phyloP scores from a whole-genome alignment of 148 eudicot genomes.

The Oxyria digyna region DNA sequence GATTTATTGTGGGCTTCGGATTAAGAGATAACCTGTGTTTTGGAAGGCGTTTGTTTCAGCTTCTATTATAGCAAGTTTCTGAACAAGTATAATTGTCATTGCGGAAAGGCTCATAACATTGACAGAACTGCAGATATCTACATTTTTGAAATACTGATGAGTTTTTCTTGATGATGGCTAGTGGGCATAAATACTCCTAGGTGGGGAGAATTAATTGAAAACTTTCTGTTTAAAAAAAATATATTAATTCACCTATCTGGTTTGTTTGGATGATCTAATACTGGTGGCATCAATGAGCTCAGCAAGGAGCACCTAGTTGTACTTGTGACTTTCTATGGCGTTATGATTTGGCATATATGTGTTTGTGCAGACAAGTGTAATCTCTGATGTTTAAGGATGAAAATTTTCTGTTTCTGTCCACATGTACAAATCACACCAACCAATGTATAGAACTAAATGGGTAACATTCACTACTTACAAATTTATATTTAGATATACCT shows the following conservation, averaged over 20 bases:
- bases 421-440: too few species aligned
- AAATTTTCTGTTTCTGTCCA: background rate
- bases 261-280: background rate
- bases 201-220: background rate
- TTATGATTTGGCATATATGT: background rate
- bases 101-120: background rate
- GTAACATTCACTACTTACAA: too few species aligned
- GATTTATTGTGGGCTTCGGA: background rate
- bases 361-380: background rate
- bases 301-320: background rate
- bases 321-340: background rate
- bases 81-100: background rate
- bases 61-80: background rate
- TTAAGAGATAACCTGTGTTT: background rate
- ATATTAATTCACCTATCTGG: background rate
- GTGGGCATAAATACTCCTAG: background rate
- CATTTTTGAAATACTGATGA: background rate
- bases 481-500: background rate
- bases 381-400: background rate
- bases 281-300: background rate
- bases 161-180: background rate
- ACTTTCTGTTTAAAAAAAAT: background rate
- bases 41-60: background rate
- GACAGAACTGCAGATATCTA: background rate
- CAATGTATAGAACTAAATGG: too few species aligned